Percentiles rank a stretch among this genome's conserved stretches.
These are phyloP conservation scores for Podospora bellae-mahoneyi DNA, from an alignment of 495 filamentous ascomycete genomes.

Conservation along the genomic window DNA sequence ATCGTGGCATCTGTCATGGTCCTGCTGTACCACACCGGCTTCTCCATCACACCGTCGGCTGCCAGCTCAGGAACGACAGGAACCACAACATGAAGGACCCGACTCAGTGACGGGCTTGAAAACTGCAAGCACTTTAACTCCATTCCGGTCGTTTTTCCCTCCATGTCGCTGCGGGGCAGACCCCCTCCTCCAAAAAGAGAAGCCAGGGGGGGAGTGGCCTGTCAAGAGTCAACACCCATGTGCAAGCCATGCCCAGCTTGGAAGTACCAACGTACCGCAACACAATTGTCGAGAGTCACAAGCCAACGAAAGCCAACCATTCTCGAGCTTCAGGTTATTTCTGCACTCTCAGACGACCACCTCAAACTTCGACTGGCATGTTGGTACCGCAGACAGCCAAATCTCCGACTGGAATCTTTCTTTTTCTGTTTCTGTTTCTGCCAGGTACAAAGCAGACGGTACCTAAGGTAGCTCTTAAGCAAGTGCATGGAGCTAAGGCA, in stretches of 20 bases:
- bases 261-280: constrained; percentile 17
- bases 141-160: not conserved
- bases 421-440: not conserved
- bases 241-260: constrained; percentile 15
- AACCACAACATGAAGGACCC: not conserved
- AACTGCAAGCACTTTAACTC: not conserved
- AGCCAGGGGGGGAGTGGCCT: constrained; percentile 10
- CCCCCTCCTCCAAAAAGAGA: constrained; percentile 1
- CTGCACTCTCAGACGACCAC: not conserved
- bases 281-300: constrained; percentile 3
- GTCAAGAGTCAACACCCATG: constrained; percentile 15
- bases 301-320: constrained; percentile 7
- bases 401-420: constrained; percentile 2
- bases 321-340: constrained; percentile 20
- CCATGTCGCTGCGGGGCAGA: constrained; percentile 1
- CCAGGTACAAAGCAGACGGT: not conserved
- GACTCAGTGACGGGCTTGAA: not conserved
- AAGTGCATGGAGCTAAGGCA: not conserved
- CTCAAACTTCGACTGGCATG: constrained; percentile 9
- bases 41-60: not conserved
- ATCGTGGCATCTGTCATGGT: not conserved
- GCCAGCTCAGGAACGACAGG: not conserved
- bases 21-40: not conserved
- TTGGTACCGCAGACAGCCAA: constrained; percentile 5
- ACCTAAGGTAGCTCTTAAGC: not conserved